Percentiles rank a stretch among this genome's conserved stretches.
Conservation (phyloP, 2,329 filamentous ascomycete genomes). For the Phyllosticta paracitricarpa region DNA sequence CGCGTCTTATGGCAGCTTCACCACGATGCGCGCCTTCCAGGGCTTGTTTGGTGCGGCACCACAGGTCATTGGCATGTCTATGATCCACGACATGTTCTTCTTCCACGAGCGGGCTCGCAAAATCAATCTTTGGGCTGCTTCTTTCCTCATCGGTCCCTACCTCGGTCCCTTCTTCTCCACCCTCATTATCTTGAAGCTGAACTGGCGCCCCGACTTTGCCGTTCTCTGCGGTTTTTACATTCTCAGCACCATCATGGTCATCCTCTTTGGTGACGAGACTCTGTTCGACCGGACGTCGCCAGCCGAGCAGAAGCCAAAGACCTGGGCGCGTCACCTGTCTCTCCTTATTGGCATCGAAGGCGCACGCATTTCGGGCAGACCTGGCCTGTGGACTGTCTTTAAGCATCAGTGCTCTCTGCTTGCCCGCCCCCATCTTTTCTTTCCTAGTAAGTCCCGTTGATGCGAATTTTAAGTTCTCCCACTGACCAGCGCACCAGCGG, state of each 20-base stretch:
- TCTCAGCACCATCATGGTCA: constrained; percentile 21
- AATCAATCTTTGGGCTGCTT: constrained; percentile 17
- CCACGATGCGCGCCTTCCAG: constrained; percentile 19
- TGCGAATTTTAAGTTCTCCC: not conserved
- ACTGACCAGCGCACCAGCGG: not conserved
- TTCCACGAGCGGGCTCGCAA: constrained; percentile 28
- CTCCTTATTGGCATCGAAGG: constrained; percentile 7
- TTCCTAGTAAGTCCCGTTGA: constrained; percentile 12
- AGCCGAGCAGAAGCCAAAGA: constrained; percentile 7
- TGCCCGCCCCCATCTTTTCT: constrained; percentile 14
- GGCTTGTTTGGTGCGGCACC: constrained; percentile 20
- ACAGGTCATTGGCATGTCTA: constrained; percentile 19
- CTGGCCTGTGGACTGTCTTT: constrained; percentile 1
- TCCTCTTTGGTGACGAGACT: constrained; percentile 26
- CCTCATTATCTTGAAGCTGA: not conserved
- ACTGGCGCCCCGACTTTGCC: constrained; percentile 13
- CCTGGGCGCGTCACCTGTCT: not conserved
- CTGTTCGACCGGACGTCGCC: constrained; percentile 20
- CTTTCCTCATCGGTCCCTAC: constrained; percentile 18
- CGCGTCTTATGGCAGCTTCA: constrained; percentile 15
- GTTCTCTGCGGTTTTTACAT: constrained; percentile 27
- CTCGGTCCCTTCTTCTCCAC: constrained; percentile 21
- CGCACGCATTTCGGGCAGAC: not conserved
- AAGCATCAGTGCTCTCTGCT: constrained; percentile 11
- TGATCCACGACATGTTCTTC: constrained; percentile 29